phyloP scores from a whole-genome alignment of 352 stramenopile genomes.

The Thraustochytrium sp. region DNA sequence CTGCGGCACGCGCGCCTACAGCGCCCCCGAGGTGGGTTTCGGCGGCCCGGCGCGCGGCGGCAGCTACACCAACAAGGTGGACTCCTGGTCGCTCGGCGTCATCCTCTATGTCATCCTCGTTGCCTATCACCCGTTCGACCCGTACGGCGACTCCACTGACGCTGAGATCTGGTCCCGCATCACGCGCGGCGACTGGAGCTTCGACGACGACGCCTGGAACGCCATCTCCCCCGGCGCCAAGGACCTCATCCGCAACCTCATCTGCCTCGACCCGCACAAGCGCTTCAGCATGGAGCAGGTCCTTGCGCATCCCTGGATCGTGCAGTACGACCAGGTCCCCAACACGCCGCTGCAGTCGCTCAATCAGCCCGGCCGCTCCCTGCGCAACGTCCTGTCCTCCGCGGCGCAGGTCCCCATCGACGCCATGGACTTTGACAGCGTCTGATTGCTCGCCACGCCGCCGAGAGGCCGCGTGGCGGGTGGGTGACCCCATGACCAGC shows the following conservation, averaged over 20 bases:
- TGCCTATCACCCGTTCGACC: constrained; percentile 39
- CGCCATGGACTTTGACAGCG: constrained; percentile 37
- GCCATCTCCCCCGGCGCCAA: constrained; percentile 73
- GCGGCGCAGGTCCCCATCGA: background rate
- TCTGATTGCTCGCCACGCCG: background rate
- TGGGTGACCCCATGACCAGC: no score
- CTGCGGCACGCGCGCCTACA: constrained; percentile 71
- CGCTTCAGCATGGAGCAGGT: constrained; percentile 64
- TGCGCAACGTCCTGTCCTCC: constrained; percentile 17
- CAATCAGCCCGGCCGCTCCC: background rate
- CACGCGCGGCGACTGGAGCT: constrained; percentile 73
- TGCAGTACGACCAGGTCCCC: constrained; percentile 42
- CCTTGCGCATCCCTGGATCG: constrained; percentile 72
- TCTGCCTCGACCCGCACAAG: constrained; percentile 67
- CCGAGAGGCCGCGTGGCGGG: no score
- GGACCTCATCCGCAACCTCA: constrained; percentile 68
- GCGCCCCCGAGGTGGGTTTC: constrained; percentile 71
- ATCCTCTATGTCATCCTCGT: constrained; percentile 65
- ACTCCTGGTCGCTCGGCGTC: constrained; percentile 74
- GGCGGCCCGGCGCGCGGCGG: constrained; percentile 48
- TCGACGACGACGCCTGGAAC: constrained; percentile 72
- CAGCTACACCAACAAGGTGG: constrained; percentile 57
- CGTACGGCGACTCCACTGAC: constrained; percentile 26
- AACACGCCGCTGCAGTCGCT: background rate
- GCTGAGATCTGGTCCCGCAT: constrained; percentile 53